Evolutionary conservation across 1,284 basidiomycete species (phyloP).

Genomic region (Fomitopsis palustris): DNA sequence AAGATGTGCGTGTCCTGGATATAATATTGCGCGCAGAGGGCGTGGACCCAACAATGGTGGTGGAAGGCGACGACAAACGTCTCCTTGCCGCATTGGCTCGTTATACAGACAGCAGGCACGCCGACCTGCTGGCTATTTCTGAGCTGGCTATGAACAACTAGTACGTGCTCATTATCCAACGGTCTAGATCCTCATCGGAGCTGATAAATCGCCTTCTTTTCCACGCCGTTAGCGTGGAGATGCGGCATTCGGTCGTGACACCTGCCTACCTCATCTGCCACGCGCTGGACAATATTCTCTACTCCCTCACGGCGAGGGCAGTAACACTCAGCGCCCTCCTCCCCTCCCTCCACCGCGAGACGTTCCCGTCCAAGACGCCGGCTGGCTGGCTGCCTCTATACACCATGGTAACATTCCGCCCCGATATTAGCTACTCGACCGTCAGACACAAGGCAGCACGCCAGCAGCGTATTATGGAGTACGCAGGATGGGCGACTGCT

Average conservation of each 20-base stretch:
- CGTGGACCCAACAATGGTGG: conserved; percentile 42
- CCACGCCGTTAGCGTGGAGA: conserved; percentile 68
- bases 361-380: conserved; percentile 55
- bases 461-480: conserved; percentile 53
- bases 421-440: conserved; percentile 86
- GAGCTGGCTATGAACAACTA: conserved; percentile 95
- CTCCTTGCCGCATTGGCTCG: conserved; percentile 66
- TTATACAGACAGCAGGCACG: conserved; percentile 81
- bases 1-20: conserved; percentile 91
- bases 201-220: conserved; percentile 1
- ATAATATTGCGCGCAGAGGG: conserved; percentile 69
- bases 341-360: conserved; percentile 28
- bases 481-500: conserved; percentile 23
- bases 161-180: conserved; percentile 43
- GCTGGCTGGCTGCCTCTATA: conserved; percentile 90
- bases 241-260: conserved; percentile 90
- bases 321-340: conserved; percentile 32
- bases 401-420: conserved; percentile 96
- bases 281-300: conserved; percentile 75
- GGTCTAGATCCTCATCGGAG: background rate
- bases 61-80: conserved; percentile 41
- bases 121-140: conserved; percentile 87
- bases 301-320: conserved; percentile 50
- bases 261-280: conserved; percentile 80
- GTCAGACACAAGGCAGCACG: conserved; percentile 58